phyloP scores from a whole-genome alignment of 768 basidiomycete species.

The Mycena filopes region DNA sequence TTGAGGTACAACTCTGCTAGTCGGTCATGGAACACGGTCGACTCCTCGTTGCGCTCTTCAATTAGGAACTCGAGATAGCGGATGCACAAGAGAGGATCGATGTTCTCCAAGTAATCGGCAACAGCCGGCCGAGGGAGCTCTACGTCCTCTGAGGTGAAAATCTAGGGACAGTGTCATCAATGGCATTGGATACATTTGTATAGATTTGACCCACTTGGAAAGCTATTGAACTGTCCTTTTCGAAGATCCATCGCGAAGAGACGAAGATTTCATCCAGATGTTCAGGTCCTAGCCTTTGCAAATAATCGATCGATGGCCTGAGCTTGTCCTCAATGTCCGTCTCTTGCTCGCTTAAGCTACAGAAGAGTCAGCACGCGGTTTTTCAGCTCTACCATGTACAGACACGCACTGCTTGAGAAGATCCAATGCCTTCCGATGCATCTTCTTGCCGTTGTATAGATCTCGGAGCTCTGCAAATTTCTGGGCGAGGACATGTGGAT shows the following conservation, averaged over 20 bases:
- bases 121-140: slow-evolving; percentile 86
- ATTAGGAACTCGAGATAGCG: slow-evolving; percentile 91
- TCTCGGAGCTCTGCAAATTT: slow-evolving; percentile 93
- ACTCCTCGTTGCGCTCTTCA: slow-evolving; percentile 73
- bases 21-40: slow-evolving; percentile 83
- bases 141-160: slow-evolving; percentile 95
- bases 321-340: slow-evolving; percentile 83
- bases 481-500: slow-evolving; percentile 50
- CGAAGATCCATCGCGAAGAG: slow-evolving; percentile 87
- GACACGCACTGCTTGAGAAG: slow-evolving; percentile 83
- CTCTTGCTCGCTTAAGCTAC: slow-evolving; percentile 84
- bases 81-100: slow-evolving; percentile 75
- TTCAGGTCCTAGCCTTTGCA: slow-evolving; percentile 89
- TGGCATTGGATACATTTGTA: background rate
- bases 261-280: slow-evolving; percentile 85
- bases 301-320: slow-evolving; percentile 84
- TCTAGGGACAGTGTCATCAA: slow-evolving; percentile 54
- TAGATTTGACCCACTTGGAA: slow-evolving; percentile 66
- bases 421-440: slow-evolving; percentile 89
- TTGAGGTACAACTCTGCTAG: slow-evolving; percentile 88
- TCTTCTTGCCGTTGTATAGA: slow-evolving; percentile 93
- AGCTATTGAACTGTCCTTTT: slow-evolving; percentile 74
- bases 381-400: background rate
- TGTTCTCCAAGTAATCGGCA: slow-evolving; percentile 78
- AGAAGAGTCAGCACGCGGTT: background rate